Base-by-base conservation (phyloP, 2,329 filamentous ascomycete genomes). In the Arthrobotrys conoides region DNA sequence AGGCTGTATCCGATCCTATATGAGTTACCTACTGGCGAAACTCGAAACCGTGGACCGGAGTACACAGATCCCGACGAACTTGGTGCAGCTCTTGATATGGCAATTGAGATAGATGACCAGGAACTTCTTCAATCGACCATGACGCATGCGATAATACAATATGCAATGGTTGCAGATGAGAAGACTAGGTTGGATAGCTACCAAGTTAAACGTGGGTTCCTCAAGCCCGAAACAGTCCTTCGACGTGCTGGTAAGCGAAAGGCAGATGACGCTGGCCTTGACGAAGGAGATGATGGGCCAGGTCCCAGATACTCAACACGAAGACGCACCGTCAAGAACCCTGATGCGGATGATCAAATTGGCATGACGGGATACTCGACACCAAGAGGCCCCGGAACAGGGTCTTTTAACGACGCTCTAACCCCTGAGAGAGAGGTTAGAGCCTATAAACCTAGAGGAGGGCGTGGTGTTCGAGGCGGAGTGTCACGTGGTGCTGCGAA, bases 371-470 rank as follows among this genome's bases (percentile, higher is more conserved):
- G 72, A 5, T 76, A 76, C 41, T 66, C 30, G 3, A 76, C 72
- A 46, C 72, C 72, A 5, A 57, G 72, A 14, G 18, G 57, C 8
- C 44, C 38, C 1, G 57, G 65, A 3, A 57, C 71, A 18, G 71
- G 65, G 10, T 76, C 65, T 0, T 65, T 57, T 24, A 9, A 57
- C 14, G 51, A 55, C 27, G 59, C 65, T 5, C 46, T 48, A 57
- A 70, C 72, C n/a, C 72, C 72, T 9, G 72, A 76, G 59, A 55
- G 72, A 66, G 72, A 76, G 51, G 65, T 70, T 49, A n/a, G 72
- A 30, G 22, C 41, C 44, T 76, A 76, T 22, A 76, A 71, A 30
- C 72, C 72, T 5, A 27, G 72, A 22, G 72, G 72, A n/a, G 72
- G 72, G 38, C 20, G 72, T 41, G 71, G 71, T 20, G 27, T 65